phyloP scores from a whole-genome alignment of 2,329 filamentous ascomycete genomes.

The Curvularia lunata region DNA sequence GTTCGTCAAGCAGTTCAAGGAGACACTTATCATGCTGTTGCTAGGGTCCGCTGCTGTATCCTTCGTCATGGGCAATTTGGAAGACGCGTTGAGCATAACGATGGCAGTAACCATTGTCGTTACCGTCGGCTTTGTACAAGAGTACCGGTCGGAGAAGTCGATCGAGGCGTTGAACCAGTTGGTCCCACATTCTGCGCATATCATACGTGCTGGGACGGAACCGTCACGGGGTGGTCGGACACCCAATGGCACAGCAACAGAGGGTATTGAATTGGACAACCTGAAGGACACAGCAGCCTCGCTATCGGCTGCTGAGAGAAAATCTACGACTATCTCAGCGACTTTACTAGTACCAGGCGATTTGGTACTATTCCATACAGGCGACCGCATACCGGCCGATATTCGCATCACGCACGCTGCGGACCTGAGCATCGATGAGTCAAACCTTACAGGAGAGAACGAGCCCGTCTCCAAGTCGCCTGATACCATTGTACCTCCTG shows the following conservation, averaged over 20 bases:
- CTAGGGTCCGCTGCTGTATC: conserved; percentile 88
- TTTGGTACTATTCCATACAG: conserved; percentile 90
- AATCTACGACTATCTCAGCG: conserved; percentile 85
- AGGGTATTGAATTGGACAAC: conserved; percentile 56
- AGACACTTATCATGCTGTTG: conserved; percentile 91
- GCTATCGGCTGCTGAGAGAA: conserved; percentile 70
- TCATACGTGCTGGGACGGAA: conserved; percentile 67
- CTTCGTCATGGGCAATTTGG: conserved; percentile 87
- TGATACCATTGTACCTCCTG: conserved; percentile 61
- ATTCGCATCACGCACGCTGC: conserved; percentile 90
- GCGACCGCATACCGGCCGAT: conserved; percentile 94
- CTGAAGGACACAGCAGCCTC: conserved; percentile 62
- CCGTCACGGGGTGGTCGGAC: conserved; percentile 27
- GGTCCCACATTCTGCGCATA: conserved; percentile 92
- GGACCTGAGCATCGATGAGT: conserved; percentile 93
- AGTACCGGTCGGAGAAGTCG: conserved; percentile 97
- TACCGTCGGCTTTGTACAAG: conserved; percentile 93
- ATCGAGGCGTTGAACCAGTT: conserved; percentile 92
- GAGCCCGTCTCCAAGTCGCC: conserved; percentile 84
- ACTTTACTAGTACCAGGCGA: conserved; percentile 89
- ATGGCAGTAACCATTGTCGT: conserved; percentile 97
- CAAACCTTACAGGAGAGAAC: conserved; percentile 95
- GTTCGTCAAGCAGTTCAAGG: conserved; percentile 95
- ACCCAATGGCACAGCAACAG: conserved; percentile 33
- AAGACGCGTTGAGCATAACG: conserved; percentile 94